Base-by-base conservation (phyloP, 768 basidiomycete genomes). In the Leucocoprinus birnbaumii region DNA sequence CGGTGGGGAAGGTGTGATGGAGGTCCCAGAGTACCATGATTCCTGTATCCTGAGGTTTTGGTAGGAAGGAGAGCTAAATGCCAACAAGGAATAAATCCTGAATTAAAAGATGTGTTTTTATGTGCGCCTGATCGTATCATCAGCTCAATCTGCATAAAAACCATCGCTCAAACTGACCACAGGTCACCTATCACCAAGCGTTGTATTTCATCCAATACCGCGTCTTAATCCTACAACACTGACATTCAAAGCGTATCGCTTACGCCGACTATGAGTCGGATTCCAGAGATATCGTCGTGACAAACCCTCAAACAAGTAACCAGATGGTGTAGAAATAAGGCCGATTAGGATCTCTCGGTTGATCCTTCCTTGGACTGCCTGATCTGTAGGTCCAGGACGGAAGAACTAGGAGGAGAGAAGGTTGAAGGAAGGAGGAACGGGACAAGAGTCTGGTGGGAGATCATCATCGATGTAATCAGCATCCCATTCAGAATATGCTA, bases 1-100 rank as follows among this genome's bases (percentile, higher is more conserved):
- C 74, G 48, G 68, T 65, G 24, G 74, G 74, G 42, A 76, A 51
- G 22, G 52, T 46, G 26, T 44, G n/a, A 24, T 43, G 54, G 24
- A 55, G 41, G 34, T 55, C 47, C 47, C 54, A 55, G 46, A 35
- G 47, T 31, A 27, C 47, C 54, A 55, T 55, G 27, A 18, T 45
- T 13, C n/a, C n/a, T 40, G 21, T 50, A 22, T n/a, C 34, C 26
- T 31, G 31, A 5, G 31, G 6, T 31, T 31, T 5, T 11, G 31
- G 31, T 5, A 11, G 11, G 31, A 11, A 31, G 31, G 11, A 31
- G 31, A 31, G 31, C 11, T 38, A 38, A n/a, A 38, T 38, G 38
- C 38, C 38, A 16, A 13, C 38, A 16, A 10, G 38, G 38, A 38
- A 35, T 34, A 34, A 5, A 31, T 31, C 11, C 40, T 16, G 40